A percentile compares a stretch with the other conserved stretches of the same genome.
These are phyloP conservation scores for Populus nigra DNA, from an alignment of 345 rosid genomes.

Conservation along the genomic window DNA sequence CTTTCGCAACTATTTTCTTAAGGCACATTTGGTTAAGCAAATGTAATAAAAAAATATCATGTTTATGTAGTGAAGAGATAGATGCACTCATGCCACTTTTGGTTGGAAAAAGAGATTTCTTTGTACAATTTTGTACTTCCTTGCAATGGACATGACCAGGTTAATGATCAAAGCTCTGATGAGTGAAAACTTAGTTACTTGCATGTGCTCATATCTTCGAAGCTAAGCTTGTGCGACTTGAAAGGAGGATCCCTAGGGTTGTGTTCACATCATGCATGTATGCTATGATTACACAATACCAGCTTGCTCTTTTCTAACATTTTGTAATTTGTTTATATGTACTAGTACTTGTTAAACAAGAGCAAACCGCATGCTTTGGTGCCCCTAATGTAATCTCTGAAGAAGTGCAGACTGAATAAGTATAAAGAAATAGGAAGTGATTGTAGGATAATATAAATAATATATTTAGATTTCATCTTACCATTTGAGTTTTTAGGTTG, in stretches of 20 bases:
- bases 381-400: background rate
- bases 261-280: background rate
- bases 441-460: background rate
- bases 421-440: background rate
- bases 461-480: accelerated
- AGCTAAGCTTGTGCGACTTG: background rate
- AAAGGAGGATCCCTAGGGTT: background rate
- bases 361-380: background rate
- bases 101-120: background rate
- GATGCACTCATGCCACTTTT: background rate
- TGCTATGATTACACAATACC: background rate
- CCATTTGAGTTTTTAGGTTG: accelerated
- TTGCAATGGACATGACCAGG: background rate
- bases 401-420: background rate
- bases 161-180: background rate
- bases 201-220: constrained; percentile 1
- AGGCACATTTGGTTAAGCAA: background rate
- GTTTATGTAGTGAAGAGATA: background rate
- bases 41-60: too few relatives aligned
- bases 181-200: background rate
- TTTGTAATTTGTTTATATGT: background rate
- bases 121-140: background rate
- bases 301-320: background rate
- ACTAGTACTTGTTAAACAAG: background rate
- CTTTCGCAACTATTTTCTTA: background rate